These are phyloP conservation scores for Eucalyptus curtisii DNA, from an alignment of 345 rosid species.

Conservation along the genomic window DNA sequence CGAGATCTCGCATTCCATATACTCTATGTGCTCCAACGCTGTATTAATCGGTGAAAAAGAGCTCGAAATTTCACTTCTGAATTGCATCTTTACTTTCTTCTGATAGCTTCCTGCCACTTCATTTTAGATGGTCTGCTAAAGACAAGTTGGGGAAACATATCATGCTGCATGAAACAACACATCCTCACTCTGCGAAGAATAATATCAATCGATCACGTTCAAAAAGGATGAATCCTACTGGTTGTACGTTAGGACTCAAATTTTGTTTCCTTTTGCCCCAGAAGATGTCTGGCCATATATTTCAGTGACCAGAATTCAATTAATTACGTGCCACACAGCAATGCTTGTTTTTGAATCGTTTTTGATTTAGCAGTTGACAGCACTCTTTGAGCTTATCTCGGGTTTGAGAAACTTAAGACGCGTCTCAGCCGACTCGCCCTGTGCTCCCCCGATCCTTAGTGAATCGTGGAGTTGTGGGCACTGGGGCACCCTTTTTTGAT, in stretches of 20 bases:
- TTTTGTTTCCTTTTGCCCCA: no score
- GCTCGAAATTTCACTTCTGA: background rate
- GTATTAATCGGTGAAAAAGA: constrained; percentile 14
- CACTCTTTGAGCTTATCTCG: no score
- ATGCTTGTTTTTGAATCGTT: no score
- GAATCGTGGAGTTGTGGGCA: no score
- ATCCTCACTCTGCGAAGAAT: background rate
- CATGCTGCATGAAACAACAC: background rate
- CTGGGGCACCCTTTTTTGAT: no score
- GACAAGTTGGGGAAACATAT: background rate
- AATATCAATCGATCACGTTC: background rate
- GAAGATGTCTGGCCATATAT: background rate
- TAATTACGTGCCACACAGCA: background rate
- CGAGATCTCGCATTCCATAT: constrained; percentile 30
- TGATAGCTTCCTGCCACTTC: background rate
- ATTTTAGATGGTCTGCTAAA: background rate
- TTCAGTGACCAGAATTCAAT: background rate
- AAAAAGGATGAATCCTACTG: no score
- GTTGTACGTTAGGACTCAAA: no score
- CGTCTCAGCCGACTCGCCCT: rapidly evolving
- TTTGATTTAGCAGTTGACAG: no score
- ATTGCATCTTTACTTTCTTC: background rate
- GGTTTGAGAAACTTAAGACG: no score
- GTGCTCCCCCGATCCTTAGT: no score
- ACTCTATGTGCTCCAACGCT: constrained; percentile 50